phyloP scores from a whole-genome alignment of 345 rosid genomes.

The Leavenworthia alabamica region DNA sequence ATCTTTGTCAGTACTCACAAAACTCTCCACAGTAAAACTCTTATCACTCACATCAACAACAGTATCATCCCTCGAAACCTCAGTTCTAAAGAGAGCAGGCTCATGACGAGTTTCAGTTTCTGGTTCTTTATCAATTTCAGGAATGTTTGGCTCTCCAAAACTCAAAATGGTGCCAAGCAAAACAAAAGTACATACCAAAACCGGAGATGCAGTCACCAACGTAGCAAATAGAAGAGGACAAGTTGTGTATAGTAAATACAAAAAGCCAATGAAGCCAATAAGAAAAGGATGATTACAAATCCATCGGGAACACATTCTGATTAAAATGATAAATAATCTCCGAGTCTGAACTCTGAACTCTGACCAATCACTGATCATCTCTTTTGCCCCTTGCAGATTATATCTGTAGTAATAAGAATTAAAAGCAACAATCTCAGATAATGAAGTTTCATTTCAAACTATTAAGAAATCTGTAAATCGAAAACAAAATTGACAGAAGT shows the following conservation, averaged over 20 bases:
- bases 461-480: not conserved
- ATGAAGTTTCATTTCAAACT: not conserved
- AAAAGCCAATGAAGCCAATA: conserved; percentile 42
- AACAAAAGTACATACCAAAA: conserved; percentile 78
- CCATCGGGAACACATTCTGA: conserved; percentile 44
- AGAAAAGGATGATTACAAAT: conserved; percentile 67
- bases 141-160: conserved; percentile 69
- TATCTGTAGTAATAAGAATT: not conserved
- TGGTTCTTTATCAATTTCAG: conserved; percentile 62
- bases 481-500: not conserved
- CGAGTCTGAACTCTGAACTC: conserved; percentile 39
- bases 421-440: conserved; percentile 1
- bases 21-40: conserved; percentile 37
- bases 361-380: conserved; percentile 45
- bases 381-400: not conserved
- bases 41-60: conserved; percentile 37
- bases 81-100: conserved; percentile 40
- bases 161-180: conserved; percentile 83
- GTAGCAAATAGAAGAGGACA: conserved; percentile 74
- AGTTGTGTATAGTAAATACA: conserved; percentile 57
- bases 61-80: conserved; percentile 37
- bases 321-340: conserved; percentile 36
- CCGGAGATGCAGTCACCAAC: conserved; percentile 86
- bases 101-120: conserved; percentile 33
- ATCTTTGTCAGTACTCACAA: conserved; percentile 27